Conservation (phyloP, 2,329 filamentous ascomycete genomes). For the Alternaria sp. region DNA sequence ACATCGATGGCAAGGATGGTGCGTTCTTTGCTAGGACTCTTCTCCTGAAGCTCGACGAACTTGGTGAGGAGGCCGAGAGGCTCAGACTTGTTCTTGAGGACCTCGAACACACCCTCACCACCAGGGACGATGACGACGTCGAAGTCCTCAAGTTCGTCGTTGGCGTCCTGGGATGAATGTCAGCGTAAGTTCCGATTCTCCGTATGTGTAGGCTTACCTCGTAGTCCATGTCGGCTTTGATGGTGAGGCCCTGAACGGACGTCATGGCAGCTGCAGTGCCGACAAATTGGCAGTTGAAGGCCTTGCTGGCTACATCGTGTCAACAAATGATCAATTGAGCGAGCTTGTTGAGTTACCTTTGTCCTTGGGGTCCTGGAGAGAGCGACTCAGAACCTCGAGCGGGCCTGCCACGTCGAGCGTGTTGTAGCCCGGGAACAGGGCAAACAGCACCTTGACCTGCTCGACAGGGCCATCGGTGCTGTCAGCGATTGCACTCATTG, state of each 20-base stretch:
- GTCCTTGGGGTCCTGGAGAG: conserved; percentile 64
- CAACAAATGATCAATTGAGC: conserved; percentile 26
- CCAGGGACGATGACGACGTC: conserved; percentile 82
- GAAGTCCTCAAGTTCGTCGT: conserved; percentile 75
- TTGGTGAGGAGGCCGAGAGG: conserved; percentile 73
- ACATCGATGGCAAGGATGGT: conserved; percentile 83
- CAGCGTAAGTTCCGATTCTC: not conserved
- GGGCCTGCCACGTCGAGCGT: conserved; percentile 66
- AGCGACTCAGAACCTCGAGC: conserved; percentile 64
- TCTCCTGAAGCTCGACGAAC: conserved; percentile 81
- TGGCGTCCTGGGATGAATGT: conserved; percentile 64
- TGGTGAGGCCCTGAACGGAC: conserved; percentile 69
- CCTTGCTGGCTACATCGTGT: conserved; percentile 58
- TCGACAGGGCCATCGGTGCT: conserved; percentile 58
- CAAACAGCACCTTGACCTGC: conserved; percentile 70
- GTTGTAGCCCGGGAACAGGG: conserved; percentile 65
- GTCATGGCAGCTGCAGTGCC: conserved; percentile 58
- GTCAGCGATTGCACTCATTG: conserved; percentile 53
- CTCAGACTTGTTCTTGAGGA: conserved; percentile 71
- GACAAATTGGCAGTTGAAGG: conserved; percentile 63
- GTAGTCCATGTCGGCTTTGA: conserved; percentile 78
- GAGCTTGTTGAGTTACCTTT: conserved; percentile 51
- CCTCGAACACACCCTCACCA: conserved; percentile 66
- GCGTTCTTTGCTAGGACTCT: conserved; percentile 79
- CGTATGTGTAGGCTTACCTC: conserved; percentile 52